phyloP scores from a whole-genome alignment of 495 filamentous ascomycete genomes.

The Trichocladium antarcticum region DNA sequence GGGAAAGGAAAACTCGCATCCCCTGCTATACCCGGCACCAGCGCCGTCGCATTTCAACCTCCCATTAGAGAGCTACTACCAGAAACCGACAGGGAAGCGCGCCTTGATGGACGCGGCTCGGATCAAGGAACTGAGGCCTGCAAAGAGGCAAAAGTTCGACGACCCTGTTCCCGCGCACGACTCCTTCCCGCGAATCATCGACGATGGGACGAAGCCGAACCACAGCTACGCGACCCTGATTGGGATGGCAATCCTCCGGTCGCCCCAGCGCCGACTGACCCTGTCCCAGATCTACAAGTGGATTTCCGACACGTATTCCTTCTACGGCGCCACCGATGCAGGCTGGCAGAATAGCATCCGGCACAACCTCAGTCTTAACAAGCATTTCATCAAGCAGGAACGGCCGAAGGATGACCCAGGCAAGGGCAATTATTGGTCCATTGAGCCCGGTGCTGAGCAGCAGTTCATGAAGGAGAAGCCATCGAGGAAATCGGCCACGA shows the following conservation, averaged over 20 bases:
- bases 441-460: slow-evolving; percentile 74
- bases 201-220: slow-evolving; percentile 79
- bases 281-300: slow-evolving; percentile 98
- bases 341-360: slow-evolving; percentile 99
- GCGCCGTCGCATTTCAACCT: slow-evolving; percentile 29
- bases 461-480: slow-evolving; percentile 82
- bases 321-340: slow-evolving; percentile 69
- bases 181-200: slow-evolving; percentile 67
- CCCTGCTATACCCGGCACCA: slow-evolving; percentile 40
- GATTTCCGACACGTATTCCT: slow-evolving; percentile 88
- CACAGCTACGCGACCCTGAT: slow-evolving; percentile 95
- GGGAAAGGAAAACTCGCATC: slow-evolving; percentile 58
- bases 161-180: slow-evolving; percentile 54
- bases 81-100: slow-evolving; percentile 53
- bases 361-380: slow-evolving; percentile 95
- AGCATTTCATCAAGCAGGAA: slow-evolving; percentile 93
- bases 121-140: slow-evolving; percentile 52
- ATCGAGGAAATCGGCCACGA: slow-evolving; percentile 35
- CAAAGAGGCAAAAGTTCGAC: slow-evolving; percentile 52
- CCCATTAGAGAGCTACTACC: slow-evolving; percentile 43
- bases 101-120: slow-evolving; percentile 62
- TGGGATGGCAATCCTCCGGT: slow-evolving; percentile 89
- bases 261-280: slow-evolving; percentile 72
- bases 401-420: slow-evolving; percentile 94
- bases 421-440: slow-evolving; percentile 97